Base-by-base conservation (phyloP, 2,329 filamentous ascomycete genomes). In the Cyphellophora attinorum region DNA sequence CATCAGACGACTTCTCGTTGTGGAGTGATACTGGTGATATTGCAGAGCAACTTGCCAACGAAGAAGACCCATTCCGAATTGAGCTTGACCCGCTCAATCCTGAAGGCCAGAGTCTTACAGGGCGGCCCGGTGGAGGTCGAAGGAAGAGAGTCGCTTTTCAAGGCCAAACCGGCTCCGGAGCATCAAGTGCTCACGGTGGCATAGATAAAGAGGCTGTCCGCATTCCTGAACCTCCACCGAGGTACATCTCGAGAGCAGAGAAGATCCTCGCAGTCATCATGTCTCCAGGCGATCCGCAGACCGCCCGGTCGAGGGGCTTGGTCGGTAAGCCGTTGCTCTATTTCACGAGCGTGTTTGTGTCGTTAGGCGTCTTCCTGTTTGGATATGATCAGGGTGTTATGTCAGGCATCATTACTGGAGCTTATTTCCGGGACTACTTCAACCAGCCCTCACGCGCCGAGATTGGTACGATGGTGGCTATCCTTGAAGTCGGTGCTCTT, bases 11-110 rank as follows among this genome's bases (percentile, higher is more conserved):
- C 52, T 83, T 84, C 59, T 85, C 79, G 39, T 76, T 83, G 51
- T 95, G 85, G 86, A 88, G 84, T 55, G 86, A 95, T 60, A 94
- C 89, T 29, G 89, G 86, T 54, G 91, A 96, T 62, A 76, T 96
- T 52, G 85, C 85, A 53, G 89, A 95, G 65, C 89, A 93, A 70
- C 71, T 88, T 50, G 82, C 76, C 52, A 80, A 83, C 67, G 77
- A 79, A 53, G 77, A 89, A 61, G 85, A 94, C 58, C 84, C 85
- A 40, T 70, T 93, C 48, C 78, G 75, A 49, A 74, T 77, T 49
- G 79, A 75, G 51, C 68, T 89, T 40, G 63, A 66, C 27, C 60
- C 66, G 29, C 57, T 63, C 31, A 59, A 55, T 51, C 44, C 52
- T 52, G 48, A 57, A 56, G 54, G 58, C 59, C 47, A 49, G 38